A percentile compares a stretch with the other conserved stretches of the same genome.
phyloP scores from a whole-genome alignment of 352 stramenopile genomes.

The Globisporangium middletonii region DNA sequence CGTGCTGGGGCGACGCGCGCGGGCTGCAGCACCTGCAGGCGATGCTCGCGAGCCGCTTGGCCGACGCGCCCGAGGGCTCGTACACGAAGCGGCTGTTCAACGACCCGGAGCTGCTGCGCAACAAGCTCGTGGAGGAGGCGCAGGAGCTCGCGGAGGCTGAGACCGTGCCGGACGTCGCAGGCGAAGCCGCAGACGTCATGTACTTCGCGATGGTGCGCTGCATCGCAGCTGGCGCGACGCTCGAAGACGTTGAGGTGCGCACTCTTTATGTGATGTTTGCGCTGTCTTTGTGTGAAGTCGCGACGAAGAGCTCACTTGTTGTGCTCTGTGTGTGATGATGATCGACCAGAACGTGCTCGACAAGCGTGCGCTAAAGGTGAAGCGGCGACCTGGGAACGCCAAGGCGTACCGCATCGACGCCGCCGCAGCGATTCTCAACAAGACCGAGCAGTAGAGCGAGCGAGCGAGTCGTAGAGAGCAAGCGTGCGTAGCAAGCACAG shows the following conservation, averaged over 20 bases:
- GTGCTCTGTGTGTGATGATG: background rate
- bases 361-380: constrained; percentile 91
- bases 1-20: constrained; percentile 89
- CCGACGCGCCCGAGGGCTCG: constrained; percentile 88
- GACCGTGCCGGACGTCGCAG: constrained; percentile 83
- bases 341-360: constrained; percentile 78
- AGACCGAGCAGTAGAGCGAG: constrained; percentile 22
- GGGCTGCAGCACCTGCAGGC: constrained; percentile 88
- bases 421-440: constrained; percentile 61
- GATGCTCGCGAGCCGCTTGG: constrained; percentile 81
- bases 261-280: background rate
- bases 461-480: background rate
- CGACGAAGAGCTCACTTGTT: background rate
- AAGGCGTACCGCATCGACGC: constrained; percentile 85
- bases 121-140: constrained; percentile 96
- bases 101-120: constrained; percentile 86
- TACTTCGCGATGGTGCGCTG: constrained; percentile 96
- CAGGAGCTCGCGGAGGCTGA: constrained; percentile 91
- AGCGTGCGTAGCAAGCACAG: background rate
- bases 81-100: constrained; percentile 97
- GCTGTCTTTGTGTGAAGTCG: background rate
- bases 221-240: constrained; percentile 86
- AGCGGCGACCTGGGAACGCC: constrained; percentile 79
- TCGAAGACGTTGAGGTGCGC: constrained; percentile 88
- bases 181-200: constrained; percentile 93